Base-by-base conservation (phyloP, 495 filamentous ascomycete species). In the Paragyromitra xinjiangensis region DNA sequence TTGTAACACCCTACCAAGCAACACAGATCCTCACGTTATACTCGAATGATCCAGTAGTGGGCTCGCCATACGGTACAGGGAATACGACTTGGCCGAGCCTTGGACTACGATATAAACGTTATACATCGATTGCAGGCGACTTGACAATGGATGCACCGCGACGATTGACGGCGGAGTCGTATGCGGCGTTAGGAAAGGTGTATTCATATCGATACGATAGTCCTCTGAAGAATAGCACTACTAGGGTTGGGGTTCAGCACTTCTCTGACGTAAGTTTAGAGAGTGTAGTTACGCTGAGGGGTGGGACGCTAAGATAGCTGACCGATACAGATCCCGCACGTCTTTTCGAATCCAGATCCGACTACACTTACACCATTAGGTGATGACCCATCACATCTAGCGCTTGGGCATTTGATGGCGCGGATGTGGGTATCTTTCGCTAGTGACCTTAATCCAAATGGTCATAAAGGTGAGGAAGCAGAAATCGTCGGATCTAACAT, bases 131-230 rank as follows among this genome's bases (percentile, higher is more conserved):
- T 66, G 84, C 84, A 7, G 89, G 88, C 5, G 89, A 91, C 81
- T 78, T 85, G 26, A 80, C 82, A 53, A 88, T 91, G 85, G 87
- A 88, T 55, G 88, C 87, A 0, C 86, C 86, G 37, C 86, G 89
- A 2, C 86, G 90, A 9, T 84, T 85, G 40, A 87, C 87, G 39
- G 89, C 87, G 72, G 83, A 89, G 73, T 81, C 85, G 0, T 91
- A 88, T 86, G 79, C 86, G 12, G 83, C 82, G 7, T 78, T 80
- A 16, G 83, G 80, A 0, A 81, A 87, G 1, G 89, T 89, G 7
- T 91, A 89, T 84, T 88, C 88, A 82, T 91, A 89, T 82, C 88
- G 88, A 8, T 91, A 90, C 83, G 88, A 91, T 79, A 61, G 83
- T 0, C 73, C 79, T 5, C 87, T 87, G 6, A 86, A 84, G 0